Conservation (phyloP, 306 rosid genomes). For the Vigna radiata region DNA sequence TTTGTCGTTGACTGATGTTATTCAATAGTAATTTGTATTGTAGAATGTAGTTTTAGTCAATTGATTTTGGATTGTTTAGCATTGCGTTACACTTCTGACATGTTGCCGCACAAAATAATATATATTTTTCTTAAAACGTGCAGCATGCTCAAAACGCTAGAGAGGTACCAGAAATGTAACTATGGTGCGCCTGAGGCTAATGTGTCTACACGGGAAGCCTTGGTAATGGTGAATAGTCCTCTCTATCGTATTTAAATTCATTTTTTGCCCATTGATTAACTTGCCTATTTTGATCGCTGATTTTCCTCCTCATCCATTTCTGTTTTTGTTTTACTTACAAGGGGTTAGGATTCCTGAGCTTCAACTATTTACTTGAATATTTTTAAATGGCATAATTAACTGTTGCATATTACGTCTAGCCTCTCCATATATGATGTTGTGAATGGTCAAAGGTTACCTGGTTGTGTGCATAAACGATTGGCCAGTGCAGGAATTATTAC, state of each 20-base stretch:
- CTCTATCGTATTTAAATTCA: neutral
- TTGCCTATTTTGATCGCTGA: neutral
- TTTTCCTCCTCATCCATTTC: neutral
- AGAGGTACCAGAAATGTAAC: slow-evolving; percentile 97
- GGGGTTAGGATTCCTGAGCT: neutral
- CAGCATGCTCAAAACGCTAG: slow-evolving; percentile 99
- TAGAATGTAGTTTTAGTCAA: neutral
- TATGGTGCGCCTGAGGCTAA: slow-evolving; percentile 93
- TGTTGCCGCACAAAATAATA: neutral
- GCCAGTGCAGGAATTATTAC: neutral
- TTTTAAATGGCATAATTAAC: too few relatives aligned
- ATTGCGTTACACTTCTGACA: neutral
- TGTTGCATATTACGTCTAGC: neutral
- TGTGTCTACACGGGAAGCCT: slow-evolving; percentile 88
- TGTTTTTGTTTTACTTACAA: neutral
- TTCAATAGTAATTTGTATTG: neutral
- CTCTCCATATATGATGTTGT: neutral
- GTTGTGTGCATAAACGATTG: neutral
- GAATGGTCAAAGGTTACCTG: neutral
- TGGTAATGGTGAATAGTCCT: slow-evolving; percentile 66
- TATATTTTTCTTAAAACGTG: slow-evolving; percentile 4
- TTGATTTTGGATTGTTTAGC: neutral
- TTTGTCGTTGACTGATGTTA: neutral
- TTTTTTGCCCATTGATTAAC: slow-evolving; percentile 8
- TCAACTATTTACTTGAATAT: neutral